These are phyloP conservation scores for Macrotyloma uniflorum DNA, from an alignment of 306 rosid genomes.

Conservation along the genomic window DNA sequence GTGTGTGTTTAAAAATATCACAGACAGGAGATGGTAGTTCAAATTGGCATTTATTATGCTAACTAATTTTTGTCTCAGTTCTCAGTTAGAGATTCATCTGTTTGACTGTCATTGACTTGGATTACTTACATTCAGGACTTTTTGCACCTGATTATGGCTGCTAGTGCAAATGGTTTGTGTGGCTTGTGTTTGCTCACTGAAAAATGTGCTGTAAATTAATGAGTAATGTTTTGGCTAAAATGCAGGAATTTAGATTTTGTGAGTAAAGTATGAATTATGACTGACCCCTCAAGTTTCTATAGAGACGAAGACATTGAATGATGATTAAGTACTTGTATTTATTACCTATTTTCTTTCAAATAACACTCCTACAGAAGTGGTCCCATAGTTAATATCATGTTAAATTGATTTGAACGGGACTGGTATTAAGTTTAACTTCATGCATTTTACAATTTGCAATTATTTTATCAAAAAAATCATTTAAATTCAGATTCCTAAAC, in stretches of 20 bases:
- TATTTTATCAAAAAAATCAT: background rate
- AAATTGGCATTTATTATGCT: slow-evolving; percentile 54
- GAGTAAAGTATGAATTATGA: background rate
- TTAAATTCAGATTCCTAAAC: background rate
- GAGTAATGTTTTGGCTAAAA: background rate
- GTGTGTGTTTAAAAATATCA: background rate
- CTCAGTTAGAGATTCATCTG: background rate
- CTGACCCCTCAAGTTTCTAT: background rate
- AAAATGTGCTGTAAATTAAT: background rate
- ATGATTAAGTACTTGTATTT: slow-evolving; percentile 37
- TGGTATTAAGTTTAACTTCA: background rate
- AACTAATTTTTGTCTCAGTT: slow-evolving; percentile 43
- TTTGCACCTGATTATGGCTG: slow-evolving; percentile 28
- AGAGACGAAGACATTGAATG: slow-evolving; percentile 31
- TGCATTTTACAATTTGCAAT: background rate
- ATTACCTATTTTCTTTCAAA: slow-evolving; percentile 16
- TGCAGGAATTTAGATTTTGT: background rate
- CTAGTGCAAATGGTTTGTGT: background rate
- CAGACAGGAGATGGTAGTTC: slow-evolving; percentile 34
- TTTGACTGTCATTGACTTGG: slow-evolving; percentile 45
- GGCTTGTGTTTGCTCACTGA: background rate
- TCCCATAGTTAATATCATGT: background rate
- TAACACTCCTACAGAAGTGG: slow-evolving; percentile 37
- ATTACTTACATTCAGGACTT: background rate
- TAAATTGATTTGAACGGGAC: background rate